phyloP scores from a whole-genome alignment of 1,139 yeast species.

The Magnusiomyces suaveolens region DNA sequence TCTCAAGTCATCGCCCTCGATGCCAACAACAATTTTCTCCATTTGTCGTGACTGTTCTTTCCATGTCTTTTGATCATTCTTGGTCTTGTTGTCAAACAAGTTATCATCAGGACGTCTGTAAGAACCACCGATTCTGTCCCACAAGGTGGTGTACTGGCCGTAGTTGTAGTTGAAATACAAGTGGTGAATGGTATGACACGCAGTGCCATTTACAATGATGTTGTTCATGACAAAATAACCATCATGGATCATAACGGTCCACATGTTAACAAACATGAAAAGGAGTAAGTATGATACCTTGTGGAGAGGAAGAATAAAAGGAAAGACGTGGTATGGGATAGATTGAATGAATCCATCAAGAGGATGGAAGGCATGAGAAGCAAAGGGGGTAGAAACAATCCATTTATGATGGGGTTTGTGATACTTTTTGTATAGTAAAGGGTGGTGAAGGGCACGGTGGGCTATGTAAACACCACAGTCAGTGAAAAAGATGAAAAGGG shows the following conservation, averaged over 20 bases:
- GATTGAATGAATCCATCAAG: conserved; percentile 92
- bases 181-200: conserved; percentile 96
- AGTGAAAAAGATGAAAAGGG: conserved; percentile 77
- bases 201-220: conserved; percentile 93
- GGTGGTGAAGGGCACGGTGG: conserved; percentile 92
- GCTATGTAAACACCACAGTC: conserved; percentile 86
- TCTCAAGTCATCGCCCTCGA: conserved; percentile 67
- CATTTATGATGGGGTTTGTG: conserved; percentile 99
- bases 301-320: conserved; percentile 85
- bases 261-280: conserved; percentile 85
- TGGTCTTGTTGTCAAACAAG: conserved; percentile 57
- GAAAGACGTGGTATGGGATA: conserved; percentile 84
- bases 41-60: conserved; percentile 60
- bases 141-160: conserved; percentile 94
- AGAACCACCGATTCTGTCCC: conserved; percentile 94
- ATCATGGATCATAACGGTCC: conserved; percentile 98
- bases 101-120: conserved; percentile 88
- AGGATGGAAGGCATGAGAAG: conserved; percentile 98
- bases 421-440: conserved; percentile 66
- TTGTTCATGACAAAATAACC: conserved; percentile 91
- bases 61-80: conserved; percentile 57
- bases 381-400: conserved; percentile 97
- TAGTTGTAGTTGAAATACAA: conserved; percentile 93
- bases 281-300: conserved; percentile 70
- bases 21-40: conserved; percentile 68